These are phyloP conservation scores for Acacia melanoxylon DNA, from an alignment of 306 rosid species.

Conservation along the genomic window DNA sequence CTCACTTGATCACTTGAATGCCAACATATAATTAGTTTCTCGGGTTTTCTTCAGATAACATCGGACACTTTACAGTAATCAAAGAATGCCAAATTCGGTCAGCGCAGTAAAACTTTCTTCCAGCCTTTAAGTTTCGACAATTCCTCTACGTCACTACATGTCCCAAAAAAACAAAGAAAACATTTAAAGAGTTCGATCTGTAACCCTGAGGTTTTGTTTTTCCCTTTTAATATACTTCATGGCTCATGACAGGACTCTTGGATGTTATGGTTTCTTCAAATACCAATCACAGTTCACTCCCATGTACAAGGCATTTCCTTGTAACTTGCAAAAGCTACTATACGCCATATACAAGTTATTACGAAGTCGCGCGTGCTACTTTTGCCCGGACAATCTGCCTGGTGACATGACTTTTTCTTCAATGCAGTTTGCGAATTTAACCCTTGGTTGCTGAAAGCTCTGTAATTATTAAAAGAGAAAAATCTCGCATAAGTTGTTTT, in stretches of 20 bases:
- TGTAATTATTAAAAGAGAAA: conserved; percentile 44
- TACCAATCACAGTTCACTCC: neutral
- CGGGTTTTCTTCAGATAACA: neutral
- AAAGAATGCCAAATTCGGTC: neutral
- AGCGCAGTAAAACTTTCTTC: neutral
- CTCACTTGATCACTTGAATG: neutral
- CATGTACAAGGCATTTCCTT: neutral
- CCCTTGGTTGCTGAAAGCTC: conserved; percentile 62
- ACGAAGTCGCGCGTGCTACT: neutral
- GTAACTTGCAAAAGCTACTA: neutral
- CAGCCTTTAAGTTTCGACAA: neutral
- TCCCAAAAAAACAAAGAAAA: too few relatives aligned
- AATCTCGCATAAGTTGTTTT: neutral
- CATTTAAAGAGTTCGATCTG: neutral
- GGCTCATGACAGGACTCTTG: neutral
- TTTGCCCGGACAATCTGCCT: neutral
- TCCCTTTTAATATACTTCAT: neutral
- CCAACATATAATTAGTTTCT: neutral
- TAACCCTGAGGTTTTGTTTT: neutral
- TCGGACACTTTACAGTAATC: neutral
- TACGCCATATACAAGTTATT: neutral
- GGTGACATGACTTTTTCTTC: conserved; percentile 51
- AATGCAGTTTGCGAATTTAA: conserved; percentile 53
- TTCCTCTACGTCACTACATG: neutral
- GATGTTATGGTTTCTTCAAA: conserved; percentile 4